Percentiles rank a stretch among this genome's conserved stretches.
Evolutionary conservation across 2,329 filamentous ascomycete species (phyloP).

Genomic region (Colletotrichum plurivorum): DNA sequence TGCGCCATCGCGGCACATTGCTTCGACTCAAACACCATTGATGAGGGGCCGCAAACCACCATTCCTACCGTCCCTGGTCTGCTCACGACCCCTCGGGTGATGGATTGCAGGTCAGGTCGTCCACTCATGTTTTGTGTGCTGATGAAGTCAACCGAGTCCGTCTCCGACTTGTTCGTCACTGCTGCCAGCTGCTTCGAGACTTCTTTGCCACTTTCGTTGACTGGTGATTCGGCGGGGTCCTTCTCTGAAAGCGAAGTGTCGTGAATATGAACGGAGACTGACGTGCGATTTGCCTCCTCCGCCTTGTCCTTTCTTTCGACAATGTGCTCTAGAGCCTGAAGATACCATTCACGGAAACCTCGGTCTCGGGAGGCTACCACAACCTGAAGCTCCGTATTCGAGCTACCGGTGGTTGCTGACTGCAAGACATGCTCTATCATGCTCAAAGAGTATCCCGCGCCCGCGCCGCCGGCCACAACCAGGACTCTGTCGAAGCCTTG

Average conservation of each 20-base stretch:
- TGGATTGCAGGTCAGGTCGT: constrained; percentile 39
- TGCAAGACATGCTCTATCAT: constrained; percentile 58
- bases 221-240: background rate
- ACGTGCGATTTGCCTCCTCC: background rate
- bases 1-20: constrained; percentile 43
- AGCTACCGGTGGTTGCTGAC: background rate
- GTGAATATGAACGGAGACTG: background rate
- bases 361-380: constrained; percentile 30
- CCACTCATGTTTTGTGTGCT: constrained; percentile 8
- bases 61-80: constrained; percentile 41
- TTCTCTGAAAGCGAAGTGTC: constrained; percentile 8
- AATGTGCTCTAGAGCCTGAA: constrained; percentile 13
- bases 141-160: background rate
- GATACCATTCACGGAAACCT: constrained; percentile 32
- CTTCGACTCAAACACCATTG: constrained; percentile 44
- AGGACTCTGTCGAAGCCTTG: constrained; percentile 58
- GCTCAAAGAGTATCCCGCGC: constrained; percentile 65
- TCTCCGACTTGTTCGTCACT: constrained; percentile 10
- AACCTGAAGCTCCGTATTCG: constrained; percentile 33
- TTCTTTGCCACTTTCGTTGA: constrained; percentile 5
- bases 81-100: constrained; percentile 13
- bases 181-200: background rate
- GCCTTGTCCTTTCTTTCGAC: background rate
- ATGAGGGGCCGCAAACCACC: constrained; percentile 44
- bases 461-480: constrained; percentile 69